phyloP scores from a whole-genome alignment of 2,329 filamentous ascomycete genomes.

The Huntiella omanensis region DNA sequence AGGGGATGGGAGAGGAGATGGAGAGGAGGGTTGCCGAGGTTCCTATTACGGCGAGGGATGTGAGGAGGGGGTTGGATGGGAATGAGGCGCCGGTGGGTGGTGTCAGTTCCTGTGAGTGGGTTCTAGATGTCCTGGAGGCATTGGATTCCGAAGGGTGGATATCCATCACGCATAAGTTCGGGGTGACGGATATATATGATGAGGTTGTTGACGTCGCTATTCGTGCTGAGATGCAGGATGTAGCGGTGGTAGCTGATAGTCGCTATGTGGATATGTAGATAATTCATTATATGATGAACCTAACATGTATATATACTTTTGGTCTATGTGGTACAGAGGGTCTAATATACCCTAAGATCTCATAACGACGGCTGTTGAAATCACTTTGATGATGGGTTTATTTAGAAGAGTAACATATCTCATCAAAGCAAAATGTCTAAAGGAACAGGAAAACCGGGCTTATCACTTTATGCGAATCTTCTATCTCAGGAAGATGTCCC shows the following conservation, averaged over 20 bases:
- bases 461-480: constrained; percentile 73
- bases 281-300: too few relatives aligned
- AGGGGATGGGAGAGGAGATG: constrained; percentile 3
- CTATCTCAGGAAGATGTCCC: constrained; percentile 33
- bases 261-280: not conserved
- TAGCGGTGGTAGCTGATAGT: constrained; percentile 5
- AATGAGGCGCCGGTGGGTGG: constrained; percentile 7
- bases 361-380: too few relatives aligned
- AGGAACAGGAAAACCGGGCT: constrained; percentile 19
- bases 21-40: constrained; percentile 4
- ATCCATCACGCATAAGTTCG: constrained; percentile 2
- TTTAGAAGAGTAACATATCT: too few relatives aligned
- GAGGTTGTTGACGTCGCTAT: constrained; percentile 6
- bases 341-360: too few relatives aligned
- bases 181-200: constrained; percentile 6
- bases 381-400: too few relatives aligned
- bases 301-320: too few relatives aligned
- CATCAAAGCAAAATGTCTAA: not conserved
- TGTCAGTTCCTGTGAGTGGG: constrained; percentile 9
- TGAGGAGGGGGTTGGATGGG: constrained; percentile 1
- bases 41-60: not conserved
- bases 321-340: too few relatives aligned
- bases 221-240: constrained; percentile 7
- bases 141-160: constrained; percentile 11
- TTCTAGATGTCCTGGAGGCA: constrained; percentile 5